phyloP scores from a whole-genome alignment of 2,329 filamentous ascomycete species.

The Penicillium psychrosexuale region DNA sequence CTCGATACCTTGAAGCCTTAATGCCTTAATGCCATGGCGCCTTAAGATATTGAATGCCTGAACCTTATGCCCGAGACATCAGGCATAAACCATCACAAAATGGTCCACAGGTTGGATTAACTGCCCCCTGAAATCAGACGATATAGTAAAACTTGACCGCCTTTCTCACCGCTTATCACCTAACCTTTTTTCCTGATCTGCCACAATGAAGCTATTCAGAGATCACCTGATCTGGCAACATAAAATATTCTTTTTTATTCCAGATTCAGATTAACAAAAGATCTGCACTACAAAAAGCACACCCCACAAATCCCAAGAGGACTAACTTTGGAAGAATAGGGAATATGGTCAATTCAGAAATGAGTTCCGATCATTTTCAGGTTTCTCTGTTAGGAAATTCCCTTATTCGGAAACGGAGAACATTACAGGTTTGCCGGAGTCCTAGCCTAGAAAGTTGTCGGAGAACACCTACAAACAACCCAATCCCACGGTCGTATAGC shows the following conservation, averaged over 20 bases:
- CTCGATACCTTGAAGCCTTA: neutral
- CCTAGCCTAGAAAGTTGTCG: slow-evolving; percentile 5
- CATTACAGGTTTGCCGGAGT: slow-evolving; percentile 8
- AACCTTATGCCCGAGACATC: neutral
- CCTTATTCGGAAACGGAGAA: neutral
- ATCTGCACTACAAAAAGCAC: neutral
- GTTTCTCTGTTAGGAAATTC: neutral
- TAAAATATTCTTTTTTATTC: neutral
- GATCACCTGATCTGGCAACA: too few species aligned
- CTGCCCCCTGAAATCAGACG: too few species aligned
- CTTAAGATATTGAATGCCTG: neutral
- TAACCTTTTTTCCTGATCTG: too few species aligned
- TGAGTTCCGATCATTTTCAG: neutral
- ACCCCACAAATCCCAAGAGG: neutral
- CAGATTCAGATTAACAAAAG: neutral
- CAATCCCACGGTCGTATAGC: slow-evolving; percentile 11
- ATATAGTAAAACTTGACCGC: too few species aligned
- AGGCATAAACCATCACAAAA: neutral
- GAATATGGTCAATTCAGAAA: neutral
- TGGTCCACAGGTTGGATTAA: too few species aligned
- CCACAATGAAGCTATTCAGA: too few species aligned
- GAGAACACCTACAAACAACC: neutral
- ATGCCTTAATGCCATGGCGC: neutral
- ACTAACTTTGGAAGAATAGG: neutral
- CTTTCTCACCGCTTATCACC: too few species aligned